Evolutionary conservation across 1,284 basidiomycete genomes (phyloP).

Genomic region (Chalciporus sp.): DNA sequence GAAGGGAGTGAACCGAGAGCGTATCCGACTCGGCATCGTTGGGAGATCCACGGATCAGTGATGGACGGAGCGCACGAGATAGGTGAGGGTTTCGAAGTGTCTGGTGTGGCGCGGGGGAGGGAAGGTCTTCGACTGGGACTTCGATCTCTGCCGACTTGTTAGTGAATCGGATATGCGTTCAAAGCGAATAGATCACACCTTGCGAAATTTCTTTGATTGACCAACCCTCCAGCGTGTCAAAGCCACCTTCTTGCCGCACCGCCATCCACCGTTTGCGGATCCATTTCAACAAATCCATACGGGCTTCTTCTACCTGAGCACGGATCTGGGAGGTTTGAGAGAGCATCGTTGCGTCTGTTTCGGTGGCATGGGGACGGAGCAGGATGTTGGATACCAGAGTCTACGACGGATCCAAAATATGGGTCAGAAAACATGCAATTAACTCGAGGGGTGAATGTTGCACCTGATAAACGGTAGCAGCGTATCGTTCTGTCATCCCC

Average conservation of each 20-base stretch:
- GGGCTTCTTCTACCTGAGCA: conserved; percentile 70
- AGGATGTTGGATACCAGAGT: conserved; percentile 75
- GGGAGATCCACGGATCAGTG: conserved; percentile 24
- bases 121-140: conserved; percentile 73
- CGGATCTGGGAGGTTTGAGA: conserved; percentile 66
- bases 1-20: conserved; percentile 53
- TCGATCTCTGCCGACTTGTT: conserved; percentile 64
- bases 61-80: conserved; percentile 35
- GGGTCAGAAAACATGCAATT: not conserved
- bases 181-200: conserved; percentile 48
- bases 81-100: conserved; percentile 30
- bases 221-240: conserved; percentile 82
- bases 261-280: conserved; percentile 71
- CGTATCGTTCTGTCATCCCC: conserved; percentile 61
- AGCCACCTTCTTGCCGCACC: conserved; percentile 80
- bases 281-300: conserved; percentile 68
- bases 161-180: not conserved
- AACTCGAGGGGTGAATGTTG: conserved; percentile 8
- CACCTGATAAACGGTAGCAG: conserved; percentile 75
- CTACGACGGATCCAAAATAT: conserved; percentile 38
- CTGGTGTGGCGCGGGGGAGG: conserved; percentile 40
- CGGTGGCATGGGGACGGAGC: conserved; percentile 64
- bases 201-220: conserved; percentile 85
- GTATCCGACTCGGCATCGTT: conserved; percentile 46
- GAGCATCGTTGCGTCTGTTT: conserved; percentile 61